Base-by-base conservation (phyloP, 2,329 filamentous ascomycete species). In the Moelleriella libera region DNA sequence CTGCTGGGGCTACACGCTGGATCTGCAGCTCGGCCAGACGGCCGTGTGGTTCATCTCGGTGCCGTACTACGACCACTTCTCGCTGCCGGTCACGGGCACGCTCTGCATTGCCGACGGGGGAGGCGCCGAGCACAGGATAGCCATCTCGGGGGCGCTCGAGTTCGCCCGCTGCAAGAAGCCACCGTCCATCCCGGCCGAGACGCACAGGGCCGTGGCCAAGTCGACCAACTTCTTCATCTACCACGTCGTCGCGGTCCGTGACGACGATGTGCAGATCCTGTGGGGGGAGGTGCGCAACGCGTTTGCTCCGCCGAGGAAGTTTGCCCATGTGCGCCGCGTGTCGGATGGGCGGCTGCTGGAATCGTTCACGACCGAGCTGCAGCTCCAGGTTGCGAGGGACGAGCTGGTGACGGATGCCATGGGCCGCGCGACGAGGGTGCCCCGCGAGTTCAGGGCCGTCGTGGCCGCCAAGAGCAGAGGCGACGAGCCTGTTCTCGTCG, bases 11-110 rank as follows among this genome's bases (percentile, higher is more conserved):
- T 45, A 34, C 43, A 37, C 10, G 43, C 43, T 45, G 28, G 43
- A 45, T 9, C n/a, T 45, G 34, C 34, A 37, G 34, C 34, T 8
- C 8, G 30, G 11, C 30, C 9, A 10, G 12, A 30, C 29, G 31
- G 43, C 43, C 10, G 43, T 45, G 31, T 45, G 43, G 43, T 45
- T 45, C 43, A 45, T 45, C 30, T 30, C 43, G 28, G 31, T 30
- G 12, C 30, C 43, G 10, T 45, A 31, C 43, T 45, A 45, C 30
- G 43, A 45, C 7, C 43, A 45, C 43, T 37, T 45, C 5, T 10
- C 28, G 11, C 43, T 45, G 10, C 43, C 43, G 28, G 30, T 45
- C 4, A 14, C 10, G 12, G 43, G 43, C 9, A 37, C 43, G 12
- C 28, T 31, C 30, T 14, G 6, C 9, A 44, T 44, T 10, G 14